Base-by-base conservation (phyloP, 371 early-diverging fungal species). In the Actinomortierella wolfii region DNA sequence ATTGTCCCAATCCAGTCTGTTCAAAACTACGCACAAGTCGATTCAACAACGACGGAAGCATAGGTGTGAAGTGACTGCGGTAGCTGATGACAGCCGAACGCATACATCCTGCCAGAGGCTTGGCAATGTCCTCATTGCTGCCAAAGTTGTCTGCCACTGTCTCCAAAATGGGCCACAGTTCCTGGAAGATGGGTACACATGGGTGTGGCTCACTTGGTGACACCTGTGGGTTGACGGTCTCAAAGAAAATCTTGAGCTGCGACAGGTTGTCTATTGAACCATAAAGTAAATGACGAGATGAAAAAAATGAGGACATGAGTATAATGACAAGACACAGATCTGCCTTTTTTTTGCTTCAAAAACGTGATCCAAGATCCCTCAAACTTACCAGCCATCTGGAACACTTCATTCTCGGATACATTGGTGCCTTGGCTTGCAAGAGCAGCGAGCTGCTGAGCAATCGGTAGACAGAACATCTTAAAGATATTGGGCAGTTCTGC, bases 381-480 rank as follows among this genome's bases (percentile, higher is more conserved):
- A 15, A 55, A 9, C 63, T 51, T 76, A 82, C 83, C 83, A 62
- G 80, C 81, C 24, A 80, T 82, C 24, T 73, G 54, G 25, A 67
- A 64, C 43, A 75, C 61, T 0, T 80, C 80, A 7, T 70, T 75
- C 3, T 81, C 75, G 3, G 65, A 56, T 2, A 77, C 59, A 11
- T 61, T 49, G 34, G 67, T 63, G 15, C 76, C 81, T 58, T 80
- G 78, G 8, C 68, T 59, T 11, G 79, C 83, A 42, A 86, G 50
- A 11, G 20, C 57, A 28, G 84, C 82, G 15, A 88, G 49, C 54
- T 87, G 78, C 54, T 91, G 89, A 11, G 92, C 94, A 14, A 94
- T 82, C 1, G 97, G 97, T 28, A 90, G 59, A 67, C 92, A 90
- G 67, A 96, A 96, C 59, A 83, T 77, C 54, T 92, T 87, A 50